A percentile compares a stretch with the other conserved stretches of the same genome.
Conservation (phyloP, 805 yeast species). For the Metschnikowia kunwiensis region DNA sequence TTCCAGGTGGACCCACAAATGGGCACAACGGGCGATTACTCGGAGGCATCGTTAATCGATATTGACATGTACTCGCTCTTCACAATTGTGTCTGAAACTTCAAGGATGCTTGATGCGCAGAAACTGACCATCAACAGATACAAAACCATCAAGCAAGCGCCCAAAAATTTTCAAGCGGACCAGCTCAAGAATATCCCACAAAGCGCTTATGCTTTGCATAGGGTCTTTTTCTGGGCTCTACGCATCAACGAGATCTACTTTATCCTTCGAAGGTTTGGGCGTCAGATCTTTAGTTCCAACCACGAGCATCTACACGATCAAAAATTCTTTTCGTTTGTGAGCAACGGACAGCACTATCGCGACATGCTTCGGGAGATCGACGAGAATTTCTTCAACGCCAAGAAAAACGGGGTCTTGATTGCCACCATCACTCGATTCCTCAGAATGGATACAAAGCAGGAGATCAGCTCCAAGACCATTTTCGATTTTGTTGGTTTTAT, state of each 20-base stretch:
- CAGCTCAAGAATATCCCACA: conserved; percentile 23
- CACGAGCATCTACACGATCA: conserved; percentile 42
- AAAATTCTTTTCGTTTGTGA: conserved; percentile 30
- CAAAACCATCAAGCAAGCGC: conserved; percentile 12
- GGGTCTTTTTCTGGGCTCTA: conserved; percentile 43
- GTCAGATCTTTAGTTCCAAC: conserved; percentile 46
- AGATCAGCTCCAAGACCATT: conserved; percentile 34
- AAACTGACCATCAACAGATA: conserved; percentile 17
- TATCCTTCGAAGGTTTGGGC: conserved; percentile 45
- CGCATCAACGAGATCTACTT: conserved; percentile 51
- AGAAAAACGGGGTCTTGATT: conserved; percentile 47
- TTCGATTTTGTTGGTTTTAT: conserved; percentile 42
- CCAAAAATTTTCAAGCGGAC: conserved; percentile 9
- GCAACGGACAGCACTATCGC: conserved; percentile 19
- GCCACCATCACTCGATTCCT: conserved; percentile 48
- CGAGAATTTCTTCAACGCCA: conserved; percentile 41
- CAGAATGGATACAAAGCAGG: conserved; percentile 36
- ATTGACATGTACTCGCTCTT: conserved; percentile 37
- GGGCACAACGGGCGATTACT: conserved; percentile 14
- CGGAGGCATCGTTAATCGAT: conserved; percentile 35
- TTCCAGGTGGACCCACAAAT: conserved; percentile 7
- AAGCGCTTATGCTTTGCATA: conserved; percentile 44
- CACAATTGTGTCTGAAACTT: conserved; percentile 25
- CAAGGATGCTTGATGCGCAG: conserved; percentile 25
- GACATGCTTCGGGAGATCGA: conserved; percentile 27